Conservation (phyloP, 345 rosid species). For the Salix purpurea region DNA sequence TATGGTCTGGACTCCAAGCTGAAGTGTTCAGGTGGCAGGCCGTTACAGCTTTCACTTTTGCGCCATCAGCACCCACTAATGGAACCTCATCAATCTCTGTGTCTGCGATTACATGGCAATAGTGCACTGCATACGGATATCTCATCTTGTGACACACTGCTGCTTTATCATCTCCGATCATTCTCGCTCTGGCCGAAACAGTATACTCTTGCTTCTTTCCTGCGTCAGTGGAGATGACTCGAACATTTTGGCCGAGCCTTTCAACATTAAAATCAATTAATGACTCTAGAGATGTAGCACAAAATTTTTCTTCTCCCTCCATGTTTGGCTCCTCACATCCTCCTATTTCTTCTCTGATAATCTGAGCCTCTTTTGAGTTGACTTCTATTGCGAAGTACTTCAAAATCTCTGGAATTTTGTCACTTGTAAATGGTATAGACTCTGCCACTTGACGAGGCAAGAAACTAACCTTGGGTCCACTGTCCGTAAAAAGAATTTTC, state of each 20-base stretch:
- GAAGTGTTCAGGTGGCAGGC: background rate
- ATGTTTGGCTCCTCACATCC: background rate
- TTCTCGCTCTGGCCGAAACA: background rate
- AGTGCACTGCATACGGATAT: constrained; percentile 1
- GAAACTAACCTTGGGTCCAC: background rate
- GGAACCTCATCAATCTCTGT: background rate
- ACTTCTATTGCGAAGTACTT: background rate
- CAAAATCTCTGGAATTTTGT: too few relatives aligned
- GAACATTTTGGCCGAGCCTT: background rate
- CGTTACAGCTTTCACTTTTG: background rate
- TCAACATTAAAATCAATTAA: background rate
- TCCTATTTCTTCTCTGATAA: background rate
- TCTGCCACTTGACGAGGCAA: background rate
- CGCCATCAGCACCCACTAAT: background rate
- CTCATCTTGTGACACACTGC: too few relatives aligned
- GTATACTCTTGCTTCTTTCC: constrained; percentile 2
- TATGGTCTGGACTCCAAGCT: background rate
- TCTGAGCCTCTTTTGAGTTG: background rate
- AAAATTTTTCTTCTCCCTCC: background rate
- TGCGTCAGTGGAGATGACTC: background rate
- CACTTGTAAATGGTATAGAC: background rate
- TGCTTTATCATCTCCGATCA: background rate
- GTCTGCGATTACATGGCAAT: background rate
- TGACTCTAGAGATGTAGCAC: background rate
- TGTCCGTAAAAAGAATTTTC: background rate